Conservation (phyloP, 108 stramenopile genomes). For the Ochromonas danica region DNA sequence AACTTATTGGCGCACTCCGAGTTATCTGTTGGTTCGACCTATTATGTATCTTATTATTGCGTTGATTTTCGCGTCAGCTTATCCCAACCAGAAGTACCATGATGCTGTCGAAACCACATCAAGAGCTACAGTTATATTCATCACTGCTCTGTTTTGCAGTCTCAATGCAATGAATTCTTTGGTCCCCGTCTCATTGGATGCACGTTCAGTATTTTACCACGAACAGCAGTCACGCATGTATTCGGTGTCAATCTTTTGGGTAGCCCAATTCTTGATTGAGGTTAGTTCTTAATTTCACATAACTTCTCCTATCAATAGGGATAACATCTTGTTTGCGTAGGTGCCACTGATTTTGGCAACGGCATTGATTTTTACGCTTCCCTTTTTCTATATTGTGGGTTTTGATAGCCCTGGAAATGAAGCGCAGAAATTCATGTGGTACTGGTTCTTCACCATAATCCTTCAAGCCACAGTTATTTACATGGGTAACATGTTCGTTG, state of each 20-base stretch:
- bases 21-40: conserved; percentile 54
- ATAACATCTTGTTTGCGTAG: background rate
- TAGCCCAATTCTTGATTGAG: too few relatives aligned
- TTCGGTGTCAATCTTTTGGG: conserved; percentile 18
- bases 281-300: background rate
- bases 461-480: too few relatives aligned
- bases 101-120: conserved; percentile 42
- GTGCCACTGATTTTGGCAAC: background rate
- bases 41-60: conserved; percentile 43
- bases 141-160: conserved; percentile 49
- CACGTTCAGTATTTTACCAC: conserved; percentile 53
- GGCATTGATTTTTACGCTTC: conserved; percentile 41
- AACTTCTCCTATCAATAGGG: background rate
- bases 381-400: conserved; percentile 53
- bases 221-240: conserved; percentile 49
- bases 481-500: too few relatives aligned
- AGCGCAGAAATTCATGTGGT: conserved; percentile 45
- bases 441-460: conserved; percentile 50
- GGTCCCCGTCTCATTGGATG: conserved; percentile 42
- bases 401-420: conserved; percentile 23
- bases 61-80: conserved; percentile 52
- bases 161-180: conserved; percentile 41
- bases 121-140: conserved; percentile 43
- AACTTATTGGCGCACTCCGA: conserved; percentile 56
- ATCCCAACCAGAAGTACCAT: conserved; percentile 34